Percentiles rank a stretch among this genome's conserved stretches.
Evolutionary conservation across 305 asterid genomes (phyloP).

Genomic region (Fraxinus velutina): DNA sequence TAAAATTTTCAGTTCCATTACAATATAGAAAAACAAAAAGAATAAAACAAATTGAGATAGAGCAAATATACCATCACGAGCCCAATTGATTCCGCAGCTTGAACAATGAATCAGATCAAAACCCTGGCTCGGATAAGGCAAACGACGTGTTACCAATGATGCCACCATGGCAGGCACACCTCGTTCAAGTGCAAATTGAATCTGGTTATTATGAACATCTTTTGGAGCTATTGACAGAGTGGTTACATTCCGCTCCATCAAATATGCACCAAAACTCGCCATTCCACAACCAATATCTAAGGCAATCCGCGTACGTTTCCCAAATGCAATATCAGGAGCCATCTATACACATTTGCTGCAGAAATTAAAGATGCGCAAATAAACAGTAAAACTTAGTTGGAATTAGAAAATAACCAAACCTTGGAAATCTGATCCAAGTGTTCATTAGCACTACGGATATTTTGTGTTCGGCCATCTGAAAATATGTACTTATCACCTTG

Average conservation of each 20-base stretch:
- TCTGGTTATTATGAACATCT: conserved; percentile 37
- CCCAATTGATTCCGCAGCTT: conserved; percentile 48
- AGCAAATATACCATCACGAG: conserved; percentile 43
- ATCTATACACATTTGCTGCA: conserved; percentile 35
- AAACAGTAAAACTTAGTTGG: conserved; percentile 4
- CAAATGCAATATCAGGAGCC: conserved; percentile 61
- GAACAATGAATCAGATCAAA: conserved; percentile 69
- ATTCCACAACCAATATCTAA: conserved; percentile 52
- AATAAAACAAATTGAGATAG: not conserved
- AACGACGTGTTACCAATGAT: conserved; percentile 38
- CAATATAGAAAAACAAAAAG: not conserved
- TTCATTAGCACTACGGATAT: conserved; percentile 27
- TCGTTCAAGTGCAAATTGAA: conserved; percentile 58
- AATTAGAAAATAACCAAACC: conserved; percentile 37
- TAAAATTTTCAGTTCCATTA: not conserved
- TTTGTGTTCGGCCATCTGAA: conserved; percentile 37
- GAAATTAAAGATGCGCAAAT: conserved; percentile 19
- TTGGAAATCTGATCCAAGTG: conserved; percentile 57
- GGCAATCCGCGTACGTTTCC: conserved; percentile 49
- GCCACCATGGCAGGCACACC: conserved; percentile 66
- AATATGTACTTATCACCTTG: conserved; percentile 41
- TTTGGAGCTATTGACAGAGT: conserved; percentile 53
- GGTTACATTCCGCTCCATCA: conserved; percentile 55
- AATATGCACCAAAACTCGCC: conserved; percentile 57
- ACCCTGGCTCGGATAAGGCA: conserved; percentile 67